phyloP scores from a whole-genome alignment of 2,329 filamentous ascomycete genomes.

The Sporothrix brunneoviolacea region DNA sequence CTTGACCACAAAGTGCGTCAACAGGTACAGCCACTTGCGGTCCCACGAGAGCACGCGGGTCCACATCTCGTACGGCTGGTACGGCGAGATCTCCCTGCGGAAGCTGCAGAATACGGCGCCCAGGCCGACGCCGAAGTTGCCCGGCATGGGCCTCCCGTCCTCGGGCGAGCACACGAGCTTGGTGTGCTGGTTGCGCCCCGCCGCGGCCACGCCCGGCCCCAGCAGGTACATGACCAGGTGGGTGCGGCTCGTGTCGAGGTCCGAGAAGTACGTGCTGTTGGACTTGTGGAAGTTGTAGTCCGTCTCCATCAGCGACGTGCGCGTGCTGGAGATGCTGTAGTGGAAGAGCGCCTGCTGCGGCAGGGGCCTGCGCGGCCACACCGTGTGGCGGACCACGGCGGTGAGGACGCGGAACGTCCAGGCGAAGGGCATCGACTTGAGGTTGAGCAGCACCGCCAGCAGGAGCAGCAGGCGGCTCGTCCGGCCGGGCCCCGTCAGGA shows the following conservation, averaged over 20 bases:
- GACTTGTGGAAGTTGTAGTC: constrained; percentile 37
- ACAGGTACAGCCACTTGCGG: constrained; percentile 72
- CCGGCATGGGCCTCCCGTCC: constrained; percentile 40
- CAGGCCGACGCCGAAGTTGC: constrained; percentile 56
- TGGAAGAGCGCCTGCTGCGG: constrained; percentile 30
- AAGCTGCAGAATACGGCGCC: constrained; percentile 70
- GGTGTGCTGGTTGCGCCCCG: constrained; percentile 42
- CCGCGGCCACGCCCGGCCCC: constrained; percentile 48
- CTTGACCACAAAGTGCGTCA: constrained; percentile 65
- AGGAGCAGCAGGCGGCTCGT: constrained; percentile 47
- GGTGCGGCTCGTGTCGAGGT: constrained; percentile 76
- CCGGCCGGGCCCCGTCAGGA: constrained; percentile 49
- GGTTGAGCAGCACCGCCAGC: constrained; percentile 54
- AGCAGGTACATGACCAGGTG: constrained; percentile 69
- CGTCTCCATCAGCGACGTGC: constrained; percentile 29
- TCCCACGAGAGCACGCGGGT: constrained; percentile 67
- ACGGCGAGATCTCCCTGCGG: constrained; percentile 64
- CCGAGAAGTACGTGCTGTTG: constrained; percentile 71
- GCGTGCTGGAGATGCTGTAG: constrained; percentile 26
- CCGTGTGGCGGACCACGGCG: constrained; percentile 28
- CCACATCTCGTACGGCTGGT: constrained; percentile 67
- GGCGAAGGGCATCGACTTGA: constrained; percentile 66
- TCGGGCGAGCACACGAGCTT: constrained; percentile 42
- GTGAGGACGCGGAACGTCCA: constrained; percentile 53
- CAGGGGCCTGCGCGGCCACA: constrained; percentile 21